Evolutionary conservation across 768 basidiomycete genomes (phyloP), one percentile per base, ranked within the genome.

Genomic region (Lentinula guzmanii): DNA sequence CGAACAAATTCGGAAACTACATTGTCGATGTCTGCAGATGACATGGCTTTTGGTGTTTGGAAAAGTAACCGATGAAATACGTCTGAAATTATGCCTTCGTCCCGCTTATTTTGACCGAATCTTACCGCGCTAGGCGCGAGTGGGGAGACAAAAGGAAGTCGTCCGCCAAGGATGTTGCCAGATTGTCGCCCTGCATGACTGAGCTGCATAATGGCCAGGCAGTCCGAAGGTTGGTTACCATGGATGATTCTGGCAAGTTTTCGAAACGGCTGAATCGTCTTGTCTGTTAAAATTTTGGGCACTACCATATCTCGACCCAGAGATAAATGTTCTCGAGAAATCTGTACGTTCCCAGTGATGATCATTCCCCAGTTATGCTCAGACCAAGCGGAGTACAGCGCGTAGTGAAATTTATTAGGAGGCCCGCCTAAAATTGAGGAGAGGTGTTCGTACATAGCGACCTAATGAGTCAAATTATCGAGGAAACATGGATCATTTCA

Each of bases 381-480:
- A 1, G 86, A 83, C 94, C 95, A 98, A 65, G 77, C 75, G 0
- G 81, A 71, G 69, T 98, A 97, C 33, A 97, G 77, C 0, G 73
- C 67, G 39, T 79, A 68, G 70, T 94, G 90, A 48, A 77, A 70
- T 13, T 74, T 66, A 64, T 90, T 92, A 0, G 95, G 94, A 9
- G 82, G 80, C 0, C 92, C 91, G 21, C 92, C 90, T 9, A 75
- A 74, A 34, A 87, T 75, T 3, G 71, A 64, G 0, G 87, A 82
- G 9, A 96, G 77, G 67, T 93, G 88, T 71, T 98, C 95, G 65
- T 95, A 95, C 82, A 95, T 79, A 0, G 95, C 87, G n/a, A 85
- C 91, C 93, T 98, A 28, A 66, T 4, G 9, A 10, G 16, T 13
- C 13, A 13, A 39, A 13, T 8, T 39, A 13, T 8, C 7, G 9